Evolutionary conservation across 73 alveolate species (phyloP), one percentile per base, ranked within the genome.

Genomic region (Diophrys appendiculata): DNA sequence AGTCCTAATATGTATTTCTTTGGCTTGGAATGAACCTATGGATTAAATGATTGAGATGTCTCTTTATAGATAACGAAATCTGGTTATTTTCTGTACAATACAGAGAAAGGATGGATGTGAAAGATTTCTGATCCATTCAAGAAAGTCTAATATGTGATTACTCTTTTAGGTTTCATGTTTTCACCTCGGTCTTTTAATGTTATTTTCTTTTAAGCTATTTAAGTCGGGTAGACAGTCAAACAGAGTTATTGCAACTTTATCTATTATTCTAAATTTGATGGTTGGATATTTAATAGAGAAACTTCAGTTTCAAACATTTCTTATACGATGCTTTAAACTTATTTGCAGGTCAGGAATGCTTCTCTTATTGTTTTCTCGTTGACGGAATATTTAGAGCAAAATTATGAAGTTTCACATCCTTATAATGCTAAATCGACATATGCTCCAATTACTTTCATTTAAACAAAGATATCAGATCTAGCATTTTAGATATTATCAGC

Each of bases 61-160:
- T 91, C 97, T 27, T 90, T 81, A 69, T 88, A 91, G 31, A 80
- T 71, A 52, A 91, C 79, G 71, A 68, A 91, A 67, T 91, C 97
- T 1, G 97, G 97, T 24, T 86, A 73, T 29, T 84, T 76, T 43
- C 88, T 92, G 68, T 73, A 80, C 64, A 91, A 34, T 25, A 86
- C 78, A 27, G 93, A 80, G 72, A 79, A 80, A 65, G 82, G 81
- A 78, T 88, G 88, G 68, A 91, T 33, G 69, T 78, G 72, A 43
- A 91, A 75, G 76, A 76, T 88, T 52, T 86, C 92, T 64, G n/a
- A 11, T 18, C 60, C 60, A 11, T 43, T n/a, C n/a, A n/a, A 43
- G 60, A 43, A 43, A 11, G 60, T 43, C 18, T 43, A 43, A 43
- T 43, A 43, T 18, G 60, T 11, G 5, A 43, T 43, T 11, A 43